A percentile compares a stretch with the other conserved stretches of the same genome.
Evolutionary conservation across 1,284 basidiomycete genomes (phyloP).

Genomic region (Bjerkandera adusta): DNA sequence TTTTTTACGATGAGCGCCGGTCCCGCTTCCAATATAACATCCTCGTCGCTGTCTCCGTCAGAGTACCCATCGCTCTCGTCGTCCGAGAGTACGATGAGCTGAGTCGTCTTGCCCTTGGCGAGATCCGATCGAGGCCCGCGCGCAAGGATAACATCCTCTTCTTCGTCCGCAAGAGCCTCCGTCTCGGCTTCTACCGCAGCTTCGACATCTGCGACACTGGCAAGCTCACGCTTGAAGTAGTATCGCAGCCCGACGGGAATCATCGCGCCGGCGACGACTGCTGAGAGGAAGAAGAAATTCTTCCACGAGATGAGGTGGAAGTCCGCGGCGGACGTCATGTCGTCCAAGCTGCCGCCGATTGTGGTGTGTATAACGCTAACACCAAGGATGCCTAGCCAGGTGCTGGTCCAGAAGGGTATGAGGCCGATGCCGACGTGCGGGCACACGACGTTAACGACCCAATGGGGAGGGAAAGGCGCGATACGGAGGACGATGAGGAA

Average conservation of each 20-base stretch:
- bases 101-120: slow-evolving; percentile 37
- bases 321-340: slow-evolving; percentile 92
- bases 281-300: slow-evolving; percentile 81
- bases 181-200: slow-evolving; percentile 39
- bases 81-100: slow-evolving; percentile 33
- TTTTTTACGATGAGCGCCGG: slow-evolving; percentile 48
- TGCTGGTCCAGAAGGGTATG: slow-evolving; percentile 86
- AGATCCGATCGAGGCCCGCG: slow-evolving; percentile 42
- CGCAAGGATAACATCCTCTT: slow-evolving; percentile 48
- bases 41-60: slow-evolving; percentile 49
- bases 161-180: slow-evolving; percentile 31
- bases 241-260: slow-evolving; percentile 88
- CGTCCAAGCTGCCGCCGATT: slow-evolving; percentile 90
- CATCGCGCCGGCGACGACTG: slow-evolving; percentile 86
- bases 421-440: slow-evolving; percentile 92
- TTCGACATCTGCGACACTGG: slow-evolving; percentile 47
- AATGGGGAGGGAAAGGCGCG: slow-evolving; percentile 94
- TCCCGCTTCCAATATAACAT: slow-evolving; percentile 68
- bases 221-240: slow-evolving; percentile 54
- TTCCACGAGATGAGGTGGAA: slow-evolving; percentile 90
- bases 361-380: slow-evolving; percentile 94
- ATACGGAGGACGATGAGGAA: slow-evolving; percentile 94
- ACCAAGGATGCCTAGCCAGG: slow-evolving; percentile 89
- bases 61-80: slow-evolving; percentile 35
- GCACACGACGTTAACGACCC: slow-evolving; percentile 92